Conservation (phyloP, 1,284 basidiomycete genomes). For the Moesziomyces globuligerus region DNA sequence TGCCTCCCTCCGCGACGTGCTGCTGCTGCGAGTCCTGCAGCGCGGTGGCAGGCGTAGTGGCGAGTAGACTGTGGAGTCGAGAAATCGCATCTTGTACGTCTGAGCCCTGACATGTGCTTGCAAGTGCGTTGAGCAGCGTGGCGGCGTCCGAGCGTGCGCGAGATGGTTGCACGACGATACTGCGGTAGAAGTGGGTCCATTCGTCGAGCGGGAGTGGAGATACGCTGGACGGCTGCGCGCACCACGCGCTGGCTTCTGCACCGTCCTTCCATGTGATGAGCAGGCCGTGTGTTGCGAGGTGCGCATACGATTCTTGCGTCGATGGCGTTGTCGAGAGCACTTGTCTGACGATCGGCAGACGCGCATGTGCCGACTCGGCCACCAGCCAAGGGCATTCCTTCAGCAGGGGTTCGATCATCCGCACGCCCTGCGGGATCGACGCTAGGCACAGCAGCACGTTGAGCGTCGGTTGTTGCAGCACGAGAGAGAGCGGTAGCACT, state of each 20-base stretch:
- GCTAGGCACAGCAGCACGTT: conserved; percentile 26
- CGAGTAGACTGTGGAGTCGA: conserved; percentile 10
- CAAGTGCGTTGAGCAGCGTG: conserved; percentile 5
- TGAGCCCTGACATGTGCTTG: neutral
- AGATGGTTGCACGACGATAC: no score
- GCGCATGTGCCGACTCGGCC: conserved; percentile 5
- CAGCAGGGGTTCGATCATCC: conserved; percentile 15
- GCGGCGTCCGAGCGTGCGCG: neutral
- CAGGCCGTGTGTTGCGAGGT: conserved; percentile 12
- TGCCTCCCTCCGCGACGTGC: no score
- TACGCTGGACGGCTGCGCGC: neutral
- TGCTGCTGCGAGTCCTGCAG: neutral
- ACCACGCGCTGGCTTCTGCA: conserved; percentile 17
- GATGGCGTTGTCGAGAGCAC: conserved; percentile 4
- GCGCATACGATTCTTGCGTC: neutral
- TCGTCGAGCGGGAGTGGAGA: neutral
- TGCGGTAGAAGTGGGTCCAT: conserved; percentile 12
- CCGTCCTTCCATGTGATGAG: conserved; percentile 27
- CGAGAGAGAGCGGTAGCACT: conserved; percentile 13
- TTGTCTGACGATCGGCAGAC: conserved; percentile 13
- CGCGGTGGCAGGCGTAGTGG: neutral
- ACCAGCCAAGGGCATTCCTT: conserved; percentile 9
- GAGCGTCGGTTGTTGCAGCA: conserved; percentile 8
- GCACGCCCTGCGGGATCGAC: conserved; percentile 11
- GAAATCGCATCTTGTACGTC: conserved; percentile 14